Conservation (phyloP, 805 yeast genomes). For the Priceomyces fermenticarens region DNA sequence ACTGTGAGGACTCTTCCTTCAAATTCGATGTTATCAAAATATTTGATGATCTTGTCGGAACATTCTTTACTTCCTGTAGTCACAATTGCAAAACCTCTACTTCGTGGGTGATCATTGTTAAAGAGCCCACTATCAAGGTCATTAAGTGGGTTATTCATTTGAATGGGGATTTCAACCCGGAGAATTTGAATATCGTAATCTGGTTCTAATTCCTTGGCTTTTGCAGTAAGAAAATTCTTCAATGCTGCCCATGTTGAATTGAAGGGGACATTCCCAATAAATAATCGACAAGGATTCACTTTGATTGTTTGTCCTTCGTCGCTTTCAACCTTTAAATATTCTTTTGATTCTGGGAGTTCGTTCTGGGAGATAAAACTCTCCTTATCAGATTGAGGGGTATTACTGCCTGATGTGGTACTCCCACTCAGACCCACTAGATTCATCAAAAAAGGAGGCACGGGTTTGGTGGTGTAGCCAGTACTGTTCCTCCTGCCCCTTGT, state of each 20-base stretch:
- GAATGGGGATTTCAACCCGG: constrained; percentile 42
- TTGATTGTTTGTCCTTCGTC: constrained; percentile 27
- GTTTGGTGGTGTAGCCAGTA: constrained; percentile 7
- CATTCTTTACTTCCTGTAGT: constrained; percentile 45
- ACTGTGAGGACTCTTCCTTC: constrained; percentile 62
- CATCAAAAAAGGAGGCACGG: constrained; percentile 26
- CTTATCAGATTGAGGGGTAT: constrained; percentile 3
- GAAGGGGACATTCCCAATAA: constrained; percentile 58
- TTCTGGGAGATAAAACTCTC: constrained; percentile 5
- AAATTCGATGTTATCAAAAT: constrained; percentile 51
- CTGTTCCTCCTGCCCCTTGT: constrained; percentile 8
- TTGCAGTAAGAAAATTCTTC: constrained; percentile 23
- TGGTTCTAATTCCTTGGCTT: constrained; percentile 25
- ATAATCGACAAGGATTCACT: constrained; percentile 44
- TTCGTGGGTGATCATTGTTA: constrained; percentile 4
- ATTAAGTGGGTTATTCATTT: constrained; percentile 7
- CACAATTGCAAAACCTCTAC: constrained; percentile 66
- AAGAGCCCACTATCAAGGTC: not conserved
- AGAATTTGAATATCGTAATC: constrained; percentile 21
- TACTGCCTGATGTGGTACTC: not conserved
- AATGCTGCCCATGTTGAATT: constrained; percentile 35
- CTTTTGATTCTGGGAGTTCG: constrained; percentile 5
- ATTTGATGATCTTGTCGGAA: constrained; percentile 46
- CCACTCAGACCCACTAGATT: constrained; percentile 14
- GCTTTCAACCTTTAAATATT: constrained; percentile 14